Evolutionary conservation across 306 rosid species (phyloP).

Genomic region (Sphenostylis stenocarpa): DNA sequence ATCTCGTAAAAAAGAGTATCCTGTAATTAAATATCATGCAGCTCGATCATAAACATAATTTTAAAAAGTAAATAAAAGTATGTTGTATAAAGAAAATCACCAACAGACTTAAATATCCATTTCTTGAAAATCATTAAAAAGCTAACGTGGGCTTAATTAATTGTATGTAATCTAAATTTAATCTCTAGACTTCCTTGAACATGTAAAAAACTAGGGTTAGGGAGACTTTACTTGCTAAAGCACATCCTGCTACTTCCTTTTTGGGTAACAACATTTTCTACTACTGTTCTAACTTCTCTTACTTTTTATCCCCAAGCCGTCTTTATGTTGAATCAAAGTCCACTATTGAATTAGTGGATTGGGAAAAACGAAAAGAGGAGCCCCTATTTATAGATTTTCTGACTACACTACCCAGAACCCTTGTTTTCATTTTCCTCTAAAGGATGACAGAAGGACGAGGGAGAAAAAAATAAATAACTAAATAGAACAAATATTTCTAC

Average conservation of each 20-base stretch:
- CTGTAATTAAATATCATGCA: not conserved
- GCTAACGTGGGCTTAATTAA: not conserved
- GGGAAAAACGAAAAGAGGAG: not conserved
- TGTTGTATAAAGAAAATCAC: not conserved
- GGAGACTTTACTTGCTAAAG: slow-evolving; percentile 14
- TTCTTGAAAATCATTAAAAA: not conserved
- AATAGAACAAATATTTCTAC: not conserved
- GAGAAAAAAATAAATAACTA: not conserved
- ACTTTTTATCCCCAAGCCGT: slow-evolving; percentile 39
- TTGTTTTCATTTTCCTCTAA: slow-evolving; percentile 11
- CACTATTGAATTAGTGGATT: not conserved
- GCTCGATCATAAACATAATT: not conserved
- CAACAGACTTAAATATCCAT: not conserved
- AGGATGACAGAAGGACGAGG: not conserved
- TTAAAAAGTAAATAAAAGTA: not conserved
- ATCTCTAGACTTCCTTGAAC: not conserved
- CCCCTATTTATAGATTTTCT: slow-evolving; percentile 15
- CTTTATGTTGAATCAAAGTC: slow-evolving; percentile 37
- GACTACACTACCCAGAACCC: slow-evolving; percentile 18
- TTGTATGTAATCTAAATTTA: slow-evolving; percentile 1
- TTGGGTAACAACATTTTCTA: not conserved
- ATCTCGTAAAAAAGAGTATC: not conserved
- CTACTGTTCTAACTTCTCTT: slow-evolving; percentile 32
- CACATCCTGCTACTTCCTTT: slow-evolving; percentile 1
- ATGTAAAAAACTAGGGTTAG: slow-evolving; percentile 44